Evolutionary conservation across 768 basidiomycete species (phyloP), one percentile per base, ranked within the genome.

Genomic region (Leccinellum albellum): DNA sequence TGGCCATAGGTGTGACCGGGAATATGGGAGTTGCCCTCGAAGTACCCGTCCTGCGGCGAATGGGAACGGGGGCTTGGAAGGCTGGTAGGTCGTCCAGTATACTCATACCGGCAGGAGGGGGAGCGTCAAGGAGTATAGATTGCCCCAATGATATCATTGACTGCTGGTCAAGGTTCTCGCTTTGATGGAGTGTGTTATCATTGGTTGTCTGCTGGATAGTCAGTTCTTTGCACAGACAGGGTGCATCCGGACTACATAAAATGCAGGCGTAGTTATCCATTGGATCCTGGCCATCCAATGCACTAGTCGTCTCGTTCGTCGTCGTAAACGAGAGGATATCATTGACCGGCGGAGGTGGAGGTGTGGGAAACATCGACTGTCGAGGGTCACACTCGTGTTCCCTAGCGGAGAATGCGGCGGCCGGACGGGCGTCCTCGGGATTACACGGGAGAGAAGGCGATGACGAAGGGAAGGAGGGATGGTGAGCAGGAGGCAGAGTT

Each of bases 61-160:
- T 82, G 31, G 91, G 91, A 26, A 95, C 84, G 3, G 93, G 82
- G 0, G 91, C 85, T 64, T 93, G 88, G 69, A 88, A 93, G 10
- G 85, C 80, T 35, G 91, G 88, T 1, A 90, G 79, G 62, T 88
- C 85, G 56, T 91, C 88, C 40, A 91, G 78, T 54, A 89, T 87
- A 51, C 86, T 90, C n/a, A 73, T 58, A 29, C 69, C 60, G 47
- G 70, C 58, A 21, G 73, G 46, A 21, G 40, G 40, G 6, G 72
- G 61, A 8, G 67, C 40, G n/a, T 64, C 61, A 9, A 69, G 56
- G 20, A 65, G 70, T 44, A 73, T 58, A 58, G 72, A 35, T 64
- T 70, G 54, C 51, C 64, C 54, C 62, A 72, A 51, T 24, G 69
- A 55, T 35, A 57, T 45, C 28, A 42, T 65, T 61, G 55, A 35